Evolutionary conservation across 2,329 filamentous ascomycete species (phyloP), one percentile per base, ranked within the genome.

Genomic region (Trichophyton rubrum): DNA sequence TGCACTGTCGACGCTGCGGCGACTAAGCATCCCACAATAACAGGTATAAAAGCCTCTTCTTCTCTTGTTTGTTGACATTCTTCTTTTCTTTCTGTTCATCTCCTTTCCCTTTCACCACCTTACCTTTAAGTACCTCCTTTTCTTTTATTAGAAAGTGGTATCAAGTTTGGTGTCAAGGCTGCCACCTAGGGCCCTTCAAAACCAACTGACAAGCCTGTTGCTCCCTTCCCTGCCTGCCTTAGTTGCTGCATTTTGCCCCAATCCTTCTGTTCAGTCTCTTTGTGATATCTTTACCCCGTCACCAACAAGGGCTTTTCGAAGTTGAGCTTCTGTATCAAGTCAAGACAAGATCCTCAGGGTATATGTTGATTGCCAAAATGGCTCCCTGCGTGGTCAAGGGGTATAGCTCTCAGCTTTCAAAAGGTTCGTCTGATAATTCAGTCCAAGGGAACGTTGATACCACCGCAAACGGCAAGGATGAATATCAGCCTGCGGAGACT

Each of bases 1-100:
- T 20, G 27, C 27, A 15, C 11, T 53, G 22, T 30, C 49, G 22
- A 30, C 49, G 22, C 49, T 15, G 49, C 22, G 27, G 27, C 43
- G 40, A 59, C 43, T 51, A 45, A 59, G 38, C 57, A 51, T 53
- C 49, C 49, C 49, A 53, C 49, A 30, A 53, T 53, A 30, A 24
- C 9, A n/a, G n/a, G n/a, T 49, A 59, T 59, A 59, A 45, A 59
- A 47, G 15, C 57, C 7, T 9, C 27, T 41, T 45, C 27, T 13
- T 17, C 41, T 58, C 17, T 41, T 30, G 43, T 24, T 24, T 60
- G 41, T 58, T 60, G 49, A 53, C 22, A 30, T 51, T 24, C 35
- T 20, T 38, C 30, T 57, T 15, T 22, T 40, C 55, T 41, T 24
- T 57, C 33, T 40, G 22, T 33, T 20, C 20, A 30, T 35, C 7